Evolutionary conservation across 495 filamentous ascomycete genomes (phyloP), one percentile per base, ranked within the genome.

Genomic region (Talaromyces ruber): DNA sequence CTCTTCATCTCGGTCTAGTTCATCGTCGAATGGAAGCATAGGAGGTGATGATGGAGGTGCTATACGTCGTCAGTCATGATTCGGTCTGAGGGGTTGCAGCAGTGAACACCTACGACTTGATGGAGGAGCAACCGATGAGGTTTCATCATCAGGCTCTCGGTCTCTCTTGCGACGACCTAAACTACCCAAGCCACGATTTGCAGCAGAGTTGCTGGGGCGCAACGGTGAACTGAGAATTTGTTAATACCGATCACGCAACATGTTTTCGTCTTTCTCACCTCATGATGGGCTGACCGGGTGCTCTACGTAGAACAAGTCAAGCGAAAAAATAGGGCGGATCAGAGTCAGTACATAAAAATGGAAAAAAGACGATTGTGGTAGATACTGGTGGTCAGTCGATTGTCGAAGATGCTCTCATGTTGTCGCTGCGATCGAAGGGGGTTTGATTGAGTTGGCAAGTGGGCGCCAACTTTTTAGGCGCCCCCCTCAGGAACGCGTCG

Each of bases 131-230:
- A 84, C 81, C 14, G 90, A 88, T 28, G 90, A 90, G 16, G 84
- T 81, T 69, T 86, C 85, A 69, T 93, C 90, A 67, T 90, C 91
- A 45, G 81, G 80, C 64, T 89, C 88, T 81, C 93, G 88, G 16
- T 86, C 84, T 66, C 93, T 85, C 79, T 97, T 97, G 62, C 91
- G 88, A 66, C 82, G 81, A 65, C 79, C 84, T 60, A 80, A 69
- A 69, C 78, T 77, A 39, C 80, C 72, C 57, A 81, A 65, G 58
- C 91, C 91, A 62, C 92, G 87, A 73, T 97, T 97, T 67, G 88
- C 92, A 66, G 92, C 91, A 63, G 89, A 86, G 81, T 89, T 88
- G 75, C 85, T 92, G 60, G 86, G 82, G 74, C 88, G 88, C 59
- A 96, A 84, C 70, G 92, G 92, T 72, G 91, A 92, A 81, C 91